Base-by-base conservation (phyloP, 495 filamentous ascomycete species). In the Penicillium paxilli region DNA sequence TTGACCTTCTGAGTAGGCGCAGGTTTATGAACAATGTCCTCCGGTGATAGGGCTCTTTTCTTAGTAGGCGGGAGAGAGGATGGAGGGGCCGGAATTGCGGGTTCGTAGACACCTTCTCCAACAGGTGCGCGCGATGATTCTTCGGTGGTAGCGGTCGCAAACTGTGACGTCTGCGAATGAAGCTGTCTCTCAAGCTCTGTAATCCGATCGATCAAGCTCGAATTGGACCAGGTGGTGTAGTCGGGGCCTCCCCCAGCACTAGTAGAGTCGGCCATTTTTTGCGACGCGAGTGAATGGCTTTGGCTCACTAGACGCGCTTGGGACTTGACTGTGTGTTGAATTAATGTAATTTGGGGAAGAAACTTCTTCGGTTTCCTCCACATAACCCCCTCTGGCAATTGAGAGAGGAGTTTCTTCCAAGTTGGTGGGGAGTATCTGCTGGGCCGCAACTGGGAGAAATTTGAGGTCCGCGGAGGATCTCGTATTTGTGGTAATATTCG, bases 191-290 rank as follows among this genome's bases (percentile, higher is more conserved):
- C 90, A 12, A 95, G 75, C 37, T 79, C 68, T 9, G 71, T 75
- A 25, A 95, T 82, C 3, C 87, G 79, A 51, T 81, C 65, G 53
- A 94, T 80, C 19, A 94, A 76, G 44, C 76, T 80, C 16, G 82
- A 75, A 47, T 82, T 83, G 17, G 80, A 83, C 89, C 89, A 93
- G 32, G 71, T 71, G 12, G 78, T 72, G 59, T 85, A 84, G 59
- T 79, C 77, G 23, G 66, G 54, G 41, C 55, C 49, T 44, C 20
- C 47, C 32, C 60, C 58, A 44, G 47, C 47, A 50, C 25, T 35
- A 33, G 17, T 35, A 33, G 17, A 45, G 25, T 47, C 54, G 21
- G 53, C 46, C 63, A 66, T 64, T 9, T 17, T 60, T 51, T 49
- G 55, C 21, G 48, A 28, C 37, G 28, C 47, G 16, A 37, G 26